Evolutionary conservation across 2,329 filamentous ascomycete species (phyloP).

Genomic region (Ophiostoma tasmaniense): DNA sequence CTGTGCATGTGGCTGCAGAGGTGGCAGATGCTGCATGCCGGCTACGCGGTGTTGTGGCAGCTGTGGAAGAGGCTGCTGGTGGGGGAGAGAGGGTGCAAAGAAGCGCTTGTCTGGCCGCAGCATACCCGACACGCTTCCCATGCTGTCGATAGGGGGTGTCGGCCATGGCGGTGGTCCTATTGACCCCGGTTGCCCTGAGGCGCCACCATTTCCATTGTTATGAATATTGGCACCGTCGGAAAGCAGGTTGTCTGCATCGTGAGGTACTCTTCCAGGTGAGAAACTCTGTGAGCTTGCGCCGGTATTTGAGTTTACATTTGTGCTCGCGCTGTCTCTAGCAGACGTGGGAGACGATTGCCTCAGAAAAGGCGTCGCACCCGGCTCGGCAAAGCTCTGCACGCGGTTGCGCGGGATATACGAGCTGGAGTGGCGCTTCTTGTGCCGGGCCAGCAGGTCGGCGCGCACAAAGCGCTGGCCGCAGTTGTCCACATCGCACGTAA

Average conservation of each 20-base stretch:
- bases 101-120: neutral
- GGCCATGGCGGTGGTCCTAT: neutral
- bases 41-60: neutral
- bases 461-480: conserved; percentile 72
- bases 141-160: neutral
- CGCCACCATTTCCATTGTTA: neutral
- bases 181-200: neutral
- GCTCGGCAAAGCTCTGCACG: conserved; percentile 38
- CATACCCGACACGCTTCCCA: neutral
- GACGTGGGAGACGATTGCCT: conserved; percentile 20
- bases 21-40: neutral
- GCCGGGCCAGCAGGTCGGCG: conserved; percentile 63
- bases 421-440: conserved; percentile 56
- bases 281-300: no score
- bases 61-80: neutral
- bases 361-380: conserved; percentile 21
- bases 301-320: neutral
- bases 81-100: neutral
- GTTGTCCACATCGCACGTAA: conserved; percentile 63
- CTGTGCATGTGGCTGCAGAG: neutral
- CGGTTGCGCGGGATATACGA: conserved; percentile 44
- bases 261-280: neutral
- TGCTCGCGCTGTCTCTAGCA: conserved; percentile 15
- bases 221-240: neutral
- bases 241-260: neutral